Conservation (phyloP, 1,284 basidiomycete species). For the Coriolopsis trogii region DNA sequence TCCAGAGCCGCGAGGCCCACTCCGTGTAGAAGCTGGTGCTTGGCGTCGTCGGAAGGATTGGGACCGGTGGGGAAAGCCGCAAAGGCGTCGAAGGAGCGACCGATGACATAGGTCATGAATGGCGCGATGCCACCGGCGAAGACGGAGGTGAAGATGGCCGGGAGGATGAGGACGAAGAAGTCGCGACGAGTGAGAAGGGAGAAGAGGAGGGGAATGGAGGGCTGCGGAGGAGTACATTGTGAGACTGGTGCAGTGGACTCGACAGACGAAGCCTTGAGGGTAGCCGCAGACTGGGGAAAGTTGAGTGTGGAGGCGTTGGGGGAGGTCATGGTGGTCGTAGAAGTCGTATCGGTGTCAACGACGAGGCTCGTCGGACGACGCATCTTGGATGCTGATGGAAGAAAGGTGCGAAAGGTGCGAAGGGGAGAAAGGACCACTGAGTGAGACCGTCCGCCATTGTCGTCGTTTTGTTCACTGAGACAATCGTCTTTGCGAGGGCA, state of each 20-base stretch:
- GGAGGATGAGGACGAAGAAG: slow-evolving; percentile 62
- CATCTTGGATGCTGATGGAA: slow-evolving; percentile 32
- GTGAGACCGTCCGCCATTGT: slow-evolving; percentile 36
- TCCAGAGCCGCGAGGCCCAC: slow-evolving; percentile 69
- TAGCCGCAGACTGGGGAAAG: slow-evolving; percentile 29
- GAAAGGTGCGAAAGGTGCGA: slow-evolving; percentile 27
- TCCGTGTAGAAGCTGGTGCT: slow-evolving; percentile 57
- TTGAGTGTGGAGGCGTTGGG: slow-evolving; percentile 31
- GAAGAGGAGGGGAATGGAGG: slow-evolving; percentile 66
- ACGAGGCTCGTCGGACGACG: slow-evolving; percentile 38
- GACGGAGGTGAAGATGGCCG: slow-evolving; percentile 72
- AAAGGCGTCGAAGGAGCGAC: slow-evolving; percentile 85
- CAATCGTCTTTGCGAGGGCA: slow-evolving; percentile 18
- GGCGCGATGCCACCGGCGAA: slow-evolving; percentile 82
- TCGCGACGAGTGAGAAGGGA: slow-evolving; percentile 62
- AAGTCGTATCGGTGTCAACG: slow-evolving; percentile 36
- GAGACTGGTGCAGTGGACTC: slow-evolving; percentile 25
- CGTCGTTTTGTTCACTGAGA: slow-evolving; percentile 28
- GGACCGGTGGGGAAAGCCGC: slow-evolving; percentile 53
- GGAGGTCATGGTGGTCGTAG: slow-evolving; percentile 31
- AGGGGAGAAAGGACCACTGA: slow-evolving; percentile 3
- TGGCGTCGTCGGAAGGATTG: slow-evolving; percentile 49
- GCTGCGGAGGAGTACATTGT: slow-evolving; percentile 41
- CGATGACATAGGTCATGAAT: slow-evolving; percentile 92
- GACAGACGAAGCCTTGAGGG: slow-evolving; percentile 25